Percentiles rank a stretch among this genome's conserved stretches.
phyloP scores from a whole-genome alignment of 768 basidiomycete genomes.

The Collybia mongolica region DNA sequence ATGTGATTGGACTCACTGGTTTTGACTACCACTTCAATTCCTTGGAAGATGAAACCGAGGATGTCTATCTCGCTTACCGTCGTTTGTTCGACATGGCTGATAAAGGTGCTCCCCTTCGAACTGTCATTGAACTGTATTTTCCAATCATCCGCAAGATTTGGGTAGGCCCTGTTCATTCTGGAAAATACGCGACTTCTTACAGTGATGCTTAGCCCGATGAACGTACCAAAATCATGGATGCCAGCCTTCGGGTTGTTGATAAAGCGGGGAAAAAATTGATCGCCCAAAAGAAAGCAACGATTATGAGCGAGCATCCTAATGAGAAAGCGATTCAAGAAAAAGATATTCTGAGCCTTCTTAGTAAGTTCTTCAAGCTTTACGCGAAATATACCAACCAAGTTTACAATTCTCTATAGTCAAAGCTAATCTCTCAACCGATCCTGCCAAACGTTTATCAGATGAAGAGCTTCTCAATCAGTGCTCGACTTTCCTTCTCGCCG shows the following conservation, averaged over 20 bases:
- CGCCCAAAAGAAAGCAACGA: constrained; percentile 36
- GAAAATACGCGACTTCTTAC: not conserved
- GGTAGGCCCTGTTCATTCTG: constrained; percentile 26
- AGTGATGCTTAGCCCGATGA: constrained; percentile 36
- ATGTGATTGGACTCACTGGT: constrained; percentile 60
- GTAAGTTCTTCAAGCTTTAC: constrained; percentile 27
- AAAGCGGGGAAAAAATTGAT: constrained; percentile 42
- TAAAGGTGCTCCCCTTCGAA: constrained; percentile 37
- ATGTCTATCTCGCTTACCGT: constrained; percentile 48
- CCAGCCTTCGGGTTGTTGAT: constrained; percentile 37
- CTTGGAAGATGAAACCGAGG: constrained; percentile 45
- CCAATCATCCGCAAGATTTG: constrained; percentile 43
- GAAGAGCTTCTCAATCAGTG: constrained; percentile 62
- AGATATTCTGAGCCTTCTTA: constrained; percentile 48
- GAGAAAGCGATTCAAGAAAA: constrained; percentile 31
- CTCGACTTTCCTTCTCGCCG: constrained; percentile 64
- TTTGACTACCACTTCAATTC: constrained; percentile 54
- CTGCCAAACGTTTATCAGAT: constrained; percentile 51
- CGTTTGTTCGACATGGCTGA: constrained; percentile 49
- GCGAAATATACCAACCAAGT: not conserved
- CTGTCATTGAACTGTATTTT: constrained; percentile 43
- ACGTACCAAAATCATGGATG: constrained; percentile 33
- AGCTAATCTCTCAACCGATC: constrained; percentile 51
- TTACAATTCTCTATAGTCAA: constrained; percentile 42
- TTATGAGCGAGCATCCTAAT: constrained; percentile 32